A percentile compares a stretch with the other conserved stretches of the same genome.
Evolutionary conservation across 1,139 yeast genomes (phyloP).

Genomic region (Suhomyces guaymorum): DNA sequence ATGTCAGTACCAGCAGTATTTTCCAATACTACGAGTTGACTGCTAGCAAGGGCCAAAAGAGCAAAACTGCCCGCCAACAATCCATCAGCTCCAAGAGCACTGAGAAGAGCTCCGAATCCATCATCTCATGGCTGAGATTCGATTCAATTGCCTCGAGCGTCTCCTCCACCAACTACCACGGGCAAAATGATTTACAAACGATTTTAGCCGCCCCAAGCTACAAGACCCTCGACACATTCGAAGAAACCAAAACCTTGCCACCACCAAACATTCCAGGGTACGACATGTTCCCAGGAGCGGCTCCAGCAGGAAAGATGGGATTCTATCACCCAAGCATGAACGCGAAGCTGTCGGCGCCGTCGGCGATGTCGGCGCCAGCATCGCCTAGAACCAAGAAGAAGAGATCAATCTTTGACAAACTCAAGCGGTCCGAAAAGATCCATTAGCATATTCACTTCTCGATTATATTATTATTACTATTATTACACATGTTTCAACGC

Average conservation of each 20-base stretch:
- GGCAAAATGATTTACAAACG: conserved; percentile 3
- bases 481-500: too few relatives aligned
- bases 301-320: too few relatives aligned
- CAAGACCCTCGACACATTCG: conserved; percentile 4
- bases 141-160: conserved; percentile 14
- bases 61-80: conserved; percentile 4
- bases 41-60: conserved; percentile 2
- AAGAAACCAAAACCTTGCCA: conserved; percentile 4
- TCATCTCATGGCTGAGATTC: conserved; percentile 16
- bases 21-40: conserved; percentile 7
- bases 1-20: conserved; percentile 4
- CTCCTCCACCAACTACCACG: conserved; percentile 2
- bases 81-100: conserved; percentile 16
- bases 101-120: conserved; percentile 12
- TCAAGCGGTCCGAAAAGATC: conserved; percentile 6
- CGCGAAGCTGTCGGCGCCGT: too few relatives aligned
- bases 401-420: conserved; percentile 18
- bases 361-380: conserved; percentile 2
- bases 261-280: conserved; percentile 1
- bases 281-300: too few relatives aligned
- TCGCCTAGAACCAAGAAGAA: conserved; percentile 10
- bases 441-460: background rate
- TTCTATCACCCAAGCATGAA: background rate
- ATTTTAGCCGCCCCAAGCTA: conserved; percentile 1
- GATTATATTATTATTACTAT: too few relatives aligned